Evolutionary conservation across 1,139 yeast genomes (phyloP), one percentile per base, ranked within the genome.

Genomic region (Protomyces macrosporus): DNA sequence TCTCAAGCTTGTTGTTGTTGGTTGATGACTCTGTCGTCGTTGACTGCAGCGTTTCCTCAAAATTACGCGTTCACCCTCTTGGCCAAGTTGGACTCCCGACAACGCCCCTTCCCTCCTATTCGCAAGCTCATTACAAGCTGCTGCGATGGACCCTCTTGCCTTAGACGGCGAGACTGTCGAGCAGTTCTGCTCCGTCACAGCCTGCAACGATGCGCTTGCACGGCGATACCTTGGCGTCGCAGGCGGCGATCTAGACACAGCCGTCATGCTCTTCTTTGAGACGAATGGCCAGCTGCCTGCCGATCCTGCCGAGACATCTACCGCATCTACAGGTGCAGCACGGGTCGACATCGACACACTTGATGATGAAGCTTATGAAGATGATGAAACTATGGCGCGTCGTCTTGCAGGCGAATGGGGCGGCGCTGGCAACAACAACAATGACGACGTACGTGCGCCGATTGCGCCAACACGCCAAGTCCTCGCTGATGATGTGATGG

Each of bases 191-290:
- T 93, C 95, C 42, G 87, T 95, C 64, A 90, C 98, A 0, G 90
- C 90, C 23, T 83, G 84, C 2, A 95, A 88, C 72, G 80, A 83
- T 1, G 80, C 81, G 1, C 78, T 83, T 37, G 98, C 98, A 1
- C 79, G 80, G 67, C 90, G 86, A 71, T 95, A 87, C 72, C 76
- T 95, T 55, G 91, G 87, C 37, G 84, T 91, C 76, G 82, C 95
- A 7, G 91, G 86, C 60, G 85, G 86, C 65, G 84, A 90, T 72
- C 74, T 93, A 55, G 97, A 91, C 67, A 82, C 85, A 36, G 98
- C 98, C 0, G 89, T 95, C 6, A 84, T 91, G 9, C 77, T 95
- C 58, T 95, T 78, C 75, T 85, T 88, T 78, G 98, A 95, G 72
- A 82, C 84, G 64, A 90, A 89, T 35, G 82, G 78, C 42, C 76